phyloP scores from a whole-genome alignment of 2,329 filamentous ascomycete species.

The Basipetospora chlamydospora region DNA sequence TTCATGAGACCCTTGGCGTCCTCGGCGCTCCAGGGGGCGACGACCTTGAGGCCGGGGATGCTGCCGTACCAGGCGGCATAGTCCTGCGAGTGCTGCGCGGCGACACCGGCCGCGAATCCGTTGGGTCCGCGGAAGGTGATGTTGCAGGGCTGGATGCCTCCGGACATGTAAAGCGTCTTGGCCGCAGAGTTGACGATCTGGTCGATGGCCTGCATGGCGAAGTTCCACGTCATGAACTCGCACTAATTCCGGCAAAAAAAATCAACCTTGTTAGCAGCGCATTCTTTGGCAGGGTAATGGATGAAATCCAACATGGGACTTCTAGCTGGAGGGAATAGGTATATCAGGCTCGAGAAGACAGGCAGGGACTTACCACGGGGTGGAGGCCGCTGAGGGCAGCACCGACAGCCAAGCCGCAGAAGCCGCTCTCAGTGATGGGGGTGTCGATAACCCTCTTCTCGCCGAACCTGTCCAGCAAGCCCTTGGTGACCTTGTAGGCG shows the following conservation, averaged over 20 bases:
- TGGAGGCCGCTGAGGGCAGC: slow-evolving; percentile 88
- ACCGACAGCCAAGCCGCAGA: slow-evolving; percentile 84
- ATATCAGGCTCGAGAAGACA: too few species aligned
- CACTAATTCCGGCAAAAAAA: slow-evolving; percentile 49
- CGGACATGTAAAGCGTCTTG: slow-evolving; percentile 99
- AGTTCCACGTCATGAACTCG: slow-evolving; percentile 99
- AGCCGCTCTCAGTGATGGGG: slow-evolving; percentile 95
- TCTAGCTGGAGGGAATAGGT: too few species aligned
- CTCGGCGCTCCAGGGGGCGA: slow-evolving; percentile 89
- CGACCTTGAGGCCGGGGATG: slow-evolving; percentile 94
- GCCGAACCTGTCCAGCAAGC: slow-evolving; percentile 89
- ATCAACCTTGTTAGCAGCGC: too few species aligned
- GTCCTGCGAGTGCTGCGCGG: slow-evolving; percentile 95
- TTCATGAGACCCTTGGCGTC: slow-evolving; percentile 97
- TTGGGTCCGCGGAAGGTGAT: slow-evolving; percentile 99
- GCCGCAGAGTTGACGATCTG: slow-evolving; percentile 98
- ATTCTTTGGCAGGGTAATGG: too few species aligned
- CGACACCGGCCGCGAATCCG: slow-evolving; percentile 92
- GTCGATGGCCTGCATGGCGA: slow-evolving; percentile 99
- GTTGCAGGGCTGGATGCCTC: slow-evolving; percentile 98
- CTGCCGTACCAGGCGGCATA: slow-evolving; percentile 98
- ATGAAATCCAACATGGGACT: too few species aligned
- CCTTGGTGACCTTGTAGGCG: slow-evolving; percentile 99
- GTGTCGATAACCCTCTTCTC: slow-evolving; percentile 96
- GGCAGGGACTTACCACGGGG: slow-evolving; percentile 58